Base-by-base conservation (phyloP, 352 stramenopile species). In the Phytophthora pinifolia region DNA sequence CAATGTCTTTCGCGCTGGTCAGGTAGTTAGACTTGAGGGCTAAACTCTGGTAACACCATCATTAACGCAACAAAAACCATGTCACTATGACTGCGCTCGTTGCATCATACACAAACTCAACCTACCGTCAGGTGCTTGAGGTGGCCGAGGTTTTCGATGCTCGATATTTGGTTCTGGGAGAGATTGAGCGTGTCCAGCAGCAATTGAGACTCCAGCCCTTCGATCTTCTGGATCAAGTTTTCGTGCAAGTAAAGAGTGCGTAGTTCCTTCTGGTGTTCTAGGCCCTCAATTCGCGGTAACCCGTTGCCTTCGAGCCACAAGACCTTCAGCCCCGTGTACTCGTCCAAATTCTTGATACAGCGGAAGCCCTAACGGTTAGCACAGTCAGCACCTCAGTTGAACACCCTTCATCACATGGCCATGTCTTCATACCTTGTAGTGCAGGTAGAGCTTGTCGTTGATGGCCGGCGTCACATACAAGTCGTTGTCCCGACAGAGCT, bases 401-500 rank as follows among this genome's bases (percentile, higher is more conserved):
- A 27, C 15, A 27, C 7, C 17, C 17, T 30, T 0, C 14, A 35
- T 13, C 15, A 14, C 18, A 27, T 14, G 3, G 1, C 43, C 14
- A 12, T 43, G 7, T 8, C 12, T 1, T 15, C 25, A 18, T 31
- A 76, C 77, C 69, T 98, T 97, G 76, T 98, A 98, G 68, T 98
- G 94, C 25, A 98, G 70, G 59, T 98, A 98, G 31, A 98, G 76
- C 53, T 96, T 97, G 68, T 98, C 92, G 68, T 98, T 98, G 61
- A 98, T 86, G 58, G 70, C 52, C 20, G 96, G 86, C 34, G 92
- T 98, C 42, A 86, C 70, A 63, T 98, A 98, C 39, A 96, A 70
- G 50, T 97, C 87, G 47, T 92, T 79, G 39, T 98, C 89, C 10
- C 85, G 81, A 56, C 89, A 97, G 45, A 97, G 68, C 61, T 96